Evolutionary conservation across 208 protist species (phyloP), one percentile per base, ranked within the genome.

Genomic region (Trypanosoma vivax): DNA sequence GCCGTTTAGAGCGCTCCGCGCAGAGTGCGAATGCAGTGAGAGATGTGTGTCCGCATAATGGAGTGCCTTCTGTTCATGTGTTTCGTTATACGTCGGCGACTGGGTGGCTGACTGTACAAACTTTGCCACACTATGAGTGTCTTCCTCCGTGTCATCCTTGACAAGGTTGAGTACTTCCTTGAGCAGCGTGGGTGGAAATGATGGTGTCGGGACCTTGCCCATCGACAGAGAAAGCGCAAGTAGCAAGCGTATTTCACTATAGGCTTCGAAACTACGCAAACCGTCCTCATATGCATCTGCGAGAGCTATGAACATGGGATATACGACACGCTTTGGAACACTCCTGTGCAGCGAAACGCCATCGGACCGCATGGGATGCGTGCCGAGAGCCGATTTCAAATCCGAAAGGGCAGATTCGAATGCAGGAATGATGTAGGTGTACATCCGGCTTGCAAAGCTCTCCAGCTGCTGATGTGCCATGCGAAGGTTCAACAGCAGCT

Each of bases 281-380:
- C 67, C 67, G 13, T 60, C 52, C 48, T 76, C 73, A 56, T 88
- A 92, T 5, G 72, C 65, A 21, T 92, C 84, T 0, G 82, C 60
- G 23, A 95, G 63, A 28, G 79, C 68, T 42, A 92, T 74, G 38
- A 90, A 90, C 25, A 65, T 65, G 1, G 88, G 80, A 40, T 85
- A 89, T 2, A 86, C 70, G 10, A 68, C 30, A 31, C 64, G 54
- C 56, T 85, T 83, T 19, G 77, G 62, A 3, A 85, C 72, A 25
- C 52, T 50, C 28, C 66, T 70, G 30, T 28, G 50, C 1, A 65
- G 42, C 13, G 50, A 48, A 11, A 60, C 28, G 2, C 64, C 57
- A 18, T 60, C 55, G 6, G 57, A 46, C 7, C 59, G 59, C 48
- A 51, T 58, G 1, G 50, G 6, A 3, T 18, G 19, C 7, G 23